A percentile compares a stretch with the other conserved stretches of the same genome.
phyloP scores from a whole-genome alignment of 768 basidiomycete genomes.

The Tricholoma flavovirens region DNA sequence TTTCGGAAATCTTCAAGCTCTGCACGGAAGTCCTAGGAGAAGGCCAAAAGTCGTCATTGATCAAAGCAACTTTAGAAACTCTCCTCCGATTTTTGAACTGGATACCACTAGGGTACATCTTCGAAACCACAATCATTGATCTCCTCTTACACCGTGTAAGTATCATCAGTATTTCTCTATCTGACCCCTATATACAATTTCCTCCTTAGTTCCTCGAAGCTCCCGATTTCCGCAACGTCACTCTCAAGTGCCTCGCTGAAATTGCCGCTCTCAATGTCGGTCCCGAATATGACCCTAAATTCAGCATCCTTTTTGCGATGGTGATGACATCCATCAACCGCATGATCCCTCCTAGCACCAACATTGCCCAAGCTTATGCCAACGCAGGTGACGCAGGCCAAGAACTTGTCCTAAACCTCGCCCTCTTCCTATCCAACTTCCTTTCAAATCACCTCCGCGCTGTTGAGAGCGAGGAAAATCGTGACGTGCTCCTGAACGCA shows the following conservation, averaged over 20 bases:
- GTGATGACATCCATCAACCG: constrained; percentile 97
- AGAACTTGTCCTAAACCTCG: constrained; percentile 94
- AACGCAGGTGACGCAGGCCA: constrained; percentile 90
- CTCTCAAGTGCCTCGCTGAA: constrained; percentile 93
- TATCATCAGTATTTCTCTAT: constrained; percentile 10
- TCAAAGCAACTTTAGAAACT: constrained; percentile 92
- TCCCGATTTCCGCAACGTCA: constrained; percentile 95
- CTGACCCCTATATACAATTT: constrained; percentile 6
- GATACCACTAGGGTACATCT: constrained; percentile 99
- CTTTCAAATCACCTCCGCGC: constrained; percentile 87
- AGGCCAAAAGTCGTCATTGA: constrained; percentile 89
- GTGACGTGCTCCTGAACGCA: constrained; percentile 91
- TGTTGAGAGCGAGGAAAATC: constrained; percentile 88
- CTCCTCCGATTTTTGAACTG: constrained; percentile 94
- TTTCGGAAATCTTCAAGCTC: constrained; percentile 97
- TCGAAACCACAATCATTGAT: constrained; percentile 97
- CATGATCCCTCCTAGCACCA: constrained; percentile 93
- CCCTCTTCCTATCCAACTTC: constrained; percentile 95
- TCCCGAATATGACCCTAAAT: constrained; percentile 96
- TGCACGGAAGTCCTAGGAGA: constrained; percentile 96
- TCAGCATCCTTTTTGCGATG: constrained; percentile 94
- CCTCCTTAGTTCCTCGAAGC: constrained; percentile 83
- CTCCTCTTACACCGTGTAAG: constrained; percentile 84
- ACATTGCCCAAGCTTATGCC: constrained; percentile 88
- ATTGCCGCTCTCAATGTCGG: constrained; percentile 93